These are phyloP conservation scores for Suillus variegatus DNA, from an alignment of 768 basidiomycete genomes.

Conservation along the genomic window DNA sequence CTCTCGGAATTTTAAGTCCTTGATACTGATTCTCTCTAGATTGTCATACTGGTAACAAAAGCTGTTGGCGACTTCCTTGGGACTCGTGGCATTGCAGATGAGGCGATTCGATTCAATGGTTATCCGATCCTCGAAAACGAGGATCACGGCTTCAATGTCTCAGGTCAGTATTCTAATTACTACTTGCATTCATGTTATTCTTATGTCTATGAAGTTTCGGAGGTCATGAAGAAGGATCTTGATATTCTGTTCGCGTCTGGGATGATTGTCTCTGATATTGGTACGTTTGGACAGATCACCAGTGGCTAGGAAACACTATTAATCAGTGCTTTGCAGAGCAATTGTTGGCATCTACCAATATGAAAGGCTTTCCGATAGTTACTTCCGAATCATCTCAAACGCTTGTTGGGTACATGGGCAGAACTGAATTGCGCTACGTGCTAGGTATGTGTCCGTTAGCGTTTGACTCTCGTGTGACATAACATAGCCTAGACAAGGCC, in stretches of 20 bases:
- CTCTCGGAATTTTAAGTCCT: slow-evolving; percentile 5
- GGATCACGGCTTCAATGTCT: slow-evolving; percentile 87
- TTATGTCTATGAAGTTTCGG: slow-evolving; percentile 57
- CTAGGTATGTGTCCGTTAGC: slow-evolving; percentile 53
- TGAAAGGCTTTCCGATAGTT: slow-evolving; percentile 92
- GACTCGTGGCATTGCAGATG: slow-evolving; percentile 92
- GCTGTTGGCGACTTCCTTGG: slow-evolving; percentile 95
- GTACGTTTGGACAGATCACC: slow-evolving; percentile 48
- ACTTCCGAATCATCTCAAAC: slow-evolving; percentile 57
- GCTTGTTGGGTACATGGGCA: slow-evolving; percentile 85
- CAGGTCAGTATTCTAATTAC: slow-evolving; percentile 54
- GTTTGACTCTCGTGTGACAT: background rate
- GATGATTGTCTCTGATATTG: slow-evolving; percentile 75
- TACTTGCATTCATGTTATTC: slow-evolving; percentile 1
- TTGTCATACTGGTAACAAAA: slow-evolving; percentile 94
- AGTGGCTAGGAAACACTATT: background rate
- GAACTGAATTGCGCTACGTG: slow-evolving; percentile 83
- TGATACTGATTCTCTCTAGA: slow-evolving; percentile 49
- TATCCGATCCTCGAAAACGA: slow-evolving; percentile 97
- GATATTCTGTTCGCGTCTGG: slow-evolving; percentile 73
- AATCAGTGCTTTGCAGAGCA: slow-evolving; percentile 50
- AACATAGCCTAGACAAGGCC: slow-evolving; percentile 60
- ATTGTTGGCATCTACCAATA: slow-evolving; percentile 67
- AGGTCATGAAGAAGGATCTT: slow-evolving; percentile 87
- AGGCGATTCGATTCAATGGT: slow-evolving; percentile 96